Conservation (phyloP, 192 early-diverging fungal genomes). For the Backusella luteola region DNA sequence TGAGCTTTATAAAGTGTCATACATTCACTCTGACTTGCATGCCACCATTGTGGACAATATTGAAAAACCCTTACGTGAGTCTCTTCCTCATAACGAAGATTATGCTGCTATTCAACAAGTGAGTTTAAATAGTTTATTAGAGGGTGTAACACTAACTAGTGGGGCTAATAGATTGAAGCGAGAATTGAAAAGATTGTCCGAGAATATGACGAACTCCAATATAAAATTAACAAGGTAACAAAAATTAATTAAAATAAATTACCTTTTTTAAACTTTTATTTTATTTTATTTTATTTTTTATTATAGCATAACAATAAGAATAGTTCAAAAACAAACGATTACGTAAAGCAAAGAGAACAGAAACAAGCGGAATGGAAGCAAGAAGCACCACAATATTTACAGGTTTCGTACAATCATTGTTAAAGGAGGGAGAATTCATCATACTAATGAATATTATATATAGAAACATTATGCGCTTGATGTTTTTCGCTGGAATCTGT, state of each 20-base stretch:
- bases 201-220: conserved; percentile 33
- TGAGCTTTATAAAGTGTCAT: conserved; percentile 32
- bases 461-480: conserved; percentile 25
- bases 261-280: not conserved
- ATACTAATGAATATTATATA: not conserved
- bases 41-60: conserved; percentile 40
- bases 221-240: conserved; percentile 27
- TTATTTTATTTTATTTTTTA: not conserved
- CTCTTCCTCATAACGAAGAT: conserved; percentile 11
- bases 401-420: not conserved
- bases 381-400: conserved; percentile 15
- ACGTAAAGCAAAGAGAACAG: conserved; percentile 9
- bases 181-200: conserved; percentile 25
- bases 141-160: not conserved
- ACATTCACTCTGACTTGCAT: conserved; percentile 35
- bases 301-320: not conserved
- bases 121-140: not conserved
- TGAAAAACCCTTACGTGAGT: conserved; percentile 31
- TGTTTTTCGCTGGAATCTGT: conserved; percentile 18
- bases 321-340: not conserved
- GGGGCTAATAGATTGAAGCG: conserved; percentile 22
- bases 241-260: not conserved
- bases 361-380: conserved; percentile 12
- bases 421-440: not conserved
- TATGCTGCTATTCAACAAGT: conserved; percentile 22